A percentile compares a stretch with the other conserved stretches of the same genome.
phyloP scores from a whole-genome alignment of 306 rosid species.

The Geum urbanum region DNA sequence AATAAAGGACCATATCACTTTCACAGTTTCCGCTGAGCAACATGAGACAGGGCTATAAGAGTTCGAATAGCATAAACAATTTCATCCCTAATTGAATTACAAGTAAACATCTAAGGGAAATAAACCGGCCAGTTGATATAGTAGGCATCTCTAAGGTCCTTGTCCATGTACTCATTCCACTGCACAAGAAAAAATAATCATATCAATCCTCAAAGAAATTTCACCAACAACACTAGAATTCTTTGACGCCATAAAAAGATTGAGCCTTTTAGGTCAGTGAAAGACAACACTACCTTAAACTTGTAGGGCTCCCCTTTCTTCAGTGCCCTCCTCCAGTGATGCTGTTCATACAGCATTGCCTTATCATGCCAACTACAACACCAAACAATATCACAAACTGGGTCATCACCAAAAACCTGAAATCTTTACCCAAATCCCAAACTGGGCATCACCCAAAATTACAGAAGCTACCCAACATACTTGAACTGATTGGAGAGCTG shows the following conservation, averaged over 20 bases:
- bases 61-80: not conserved
- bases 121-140: conserved; percentile 70
- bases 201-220: not conserved
- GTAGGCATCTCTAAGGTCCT: conserved; percentile 53
- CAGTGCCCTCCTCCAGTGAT: conserved; percentile 82
- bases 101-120: conserved; percentile 51
- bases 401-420: not conserved
- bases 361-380: conserved; percentile 78
- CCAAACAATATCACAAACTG: not conserved
- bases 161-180: conserved; percentile 85
- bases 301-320: conserved; percentile 63
- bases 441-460: not conserved
- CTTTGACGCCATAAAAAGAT: too few species aligned
- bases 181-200: conserved; percentile 33
- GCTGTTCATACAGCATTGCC: conserved; percentile 70
- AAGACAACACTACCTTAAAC: conserved; percentile 42
- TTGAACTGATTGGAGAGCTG: conserved; percentile 61
- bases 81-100: conserved; percentile 13
- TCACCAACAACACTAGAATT: conserved; percentile 5
- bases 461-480: conserved; percentile 31
- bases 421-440: not conserved
- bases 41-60: not conserved
- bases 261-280: not conserved
- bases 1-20: not conserved
- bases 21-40: not conserved